These are phyloP conservation scores for Ramalina peruviana DNA, from an alignment of 495 filamentous ascomycete species.

Conservation along the genomic window DNA sequence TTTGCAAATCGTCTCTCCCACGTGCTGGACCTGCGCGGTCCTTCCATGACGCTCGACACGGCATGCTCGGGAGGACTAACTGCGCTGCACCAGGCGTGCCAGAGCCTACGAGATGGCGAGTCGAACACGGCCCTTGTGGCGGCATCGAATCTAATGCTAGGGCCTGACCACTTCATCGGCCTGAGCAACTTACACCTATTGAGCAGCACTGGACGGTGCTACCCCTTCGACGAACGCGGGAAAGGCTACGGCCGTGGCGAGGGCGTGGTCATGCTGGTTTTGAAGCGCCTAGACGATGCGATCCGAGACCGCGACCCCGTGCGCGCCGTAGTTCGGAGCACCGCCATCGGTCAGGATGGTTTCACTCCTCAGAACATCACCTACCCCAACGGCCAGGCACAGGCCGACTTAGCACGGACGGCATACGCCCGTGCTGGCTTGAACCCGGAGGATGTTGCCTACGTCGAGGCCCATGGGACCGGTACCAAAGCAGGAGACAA, in stretches of 20 bases:
- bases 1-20: slow-evolving; percentile 34
- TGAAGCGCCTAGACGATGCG: slow-evolving; percentile 22
- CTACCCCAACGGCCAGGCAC: slow-evolving; percentile 15
- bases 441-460: slow-evolving; percentile 6
- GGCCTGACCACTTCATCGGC: slow-evolving; percentile 19
- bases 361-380: slow-evolving; percentile 22
- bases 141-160: slow-evolving; percentile 29
- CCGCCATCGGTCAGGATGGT: slow-evolving; percentile 26
- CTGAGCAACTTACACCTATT: slow-evolving; percentile 20
- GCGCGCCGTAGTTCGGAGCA: slow-evolving; percentile 21
- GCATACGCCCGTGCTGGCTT: slow-evolving; percentile 9
- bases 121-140: slow-evolving; percentile 26
- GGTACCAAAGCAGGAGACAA: slow-evolving; percentile 2
- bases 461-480: slow-evolving; percentile 26
- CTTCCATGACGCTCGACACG: not conserved
- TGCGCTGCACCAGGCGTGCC: slow-evolving; percentile 22
- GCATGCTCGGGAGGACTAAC: slow-evolving; percentile 21
- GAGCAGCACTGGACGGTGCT: slow-evolving; percentile 17
- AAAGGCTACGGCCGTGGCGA: slow-evolving; percentile 26
- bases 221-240: slow-evolving; percentile 20
- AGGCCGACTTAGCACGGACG: slow-evolving; percentile 9
- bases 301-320: slow-evolving; percentile 22
- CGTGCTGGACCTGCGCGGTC: slow-evolving; percentile 73
- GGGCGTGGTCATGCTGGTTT: slow-evolving; percentile 17
- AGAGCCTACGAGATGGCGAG: slow-evolving; percentile 27